These are phyloP conservation scores for Phytophthora multivora DNA, from an alignment of 352 stramenopile species.

Conservation along the genomic window DNA sequence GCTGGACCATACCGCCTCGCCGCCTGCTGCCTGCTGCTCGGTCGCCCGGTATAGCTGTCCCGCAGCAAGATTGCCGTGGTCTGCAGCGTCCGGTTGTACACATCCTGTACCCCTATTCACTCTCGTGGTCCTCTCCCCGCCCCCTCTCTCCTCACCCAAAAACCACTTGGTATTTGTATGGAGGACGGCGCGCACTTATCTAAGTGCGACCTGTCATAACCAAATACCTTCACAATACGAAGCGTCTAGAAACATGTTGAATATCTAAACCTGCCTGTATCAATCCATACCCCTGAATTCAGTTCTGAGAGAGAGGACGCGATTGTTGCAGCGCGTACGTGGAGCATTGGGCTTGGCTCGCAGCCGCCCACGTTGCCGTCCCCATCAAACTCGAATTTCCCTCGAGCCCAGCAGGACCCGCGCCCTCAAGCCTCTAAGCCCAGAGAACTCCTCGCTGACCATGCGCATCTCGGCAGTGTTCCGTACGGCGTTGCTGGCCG, in stretches of 20 bases:
- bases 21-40: neutral
- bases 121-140: constrained; percentile 16
- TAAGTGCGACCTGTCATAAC: constrained; percentile 15
- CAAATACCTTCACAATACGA: constrained; percentile 1
- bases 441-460: constrained; percentile 9
- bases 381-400: constrained; percentile 68
- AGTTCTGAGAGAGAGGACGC: constrained; percentile 18
- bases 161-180: constrained; percentile 42
- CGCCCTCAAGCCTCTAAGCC: constrained; percentile 1
- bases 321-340: constrained; percentile 10
- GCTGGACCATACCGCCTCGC: constrained; percentile 11
- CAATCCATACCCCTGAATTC: constrained; percentile 22
- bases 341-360: constrained; percentile 27
- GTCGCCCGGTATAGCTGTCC: neutral
- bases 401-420: constrained; percentile 36
- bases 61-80: neutral
- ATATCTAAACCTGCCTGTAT: constrained; percentile 11
- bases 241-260: neutral
- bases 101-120: constrained; percentile 29
- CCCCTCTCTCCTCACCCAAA: constrained; percentile 26
- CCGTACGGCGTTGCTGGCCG: constrained; percentile 55
- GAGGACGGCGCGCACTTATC: neutral
- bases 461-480: constrained; percentile 69
- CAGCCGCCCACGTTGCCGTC: constrained; percentile 31
- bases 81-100: constrained; percentile 30